Conservation (phyloP, 768 basidiomycete genomes). For the Auriscalpium microsporum region DNA sequence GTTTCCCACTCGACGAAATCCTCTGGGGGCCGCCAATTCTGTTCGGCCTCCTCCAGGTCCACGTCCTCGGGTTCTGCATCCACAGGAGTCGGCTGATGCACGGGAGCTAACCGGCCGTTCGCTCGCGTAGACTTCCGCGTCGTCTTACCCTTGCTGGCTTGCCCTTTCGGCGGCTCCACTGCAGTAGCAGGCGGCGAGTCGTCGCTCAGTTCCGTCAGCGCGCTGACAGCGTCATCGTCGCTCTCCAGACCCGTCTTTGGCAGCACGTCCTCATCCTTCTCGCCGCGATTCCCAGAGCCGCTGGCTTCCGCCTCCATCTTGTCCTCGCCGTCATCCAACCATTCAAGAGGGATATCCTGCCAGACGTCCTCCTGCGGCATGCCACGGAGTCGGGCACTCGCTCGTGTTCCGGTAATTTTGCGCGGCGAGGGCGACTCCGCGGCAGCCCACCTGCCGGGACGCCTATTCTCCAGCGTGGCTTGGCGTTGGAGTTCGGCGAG, state of each 20-base stretch:
- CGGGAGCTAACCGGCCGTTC: conserved; percentile 1
- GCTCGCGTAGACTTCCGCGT: conserved; percentile 9
- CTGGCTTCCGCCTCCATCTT: conserved; percentile 16
- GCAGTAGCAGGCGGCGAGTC: conserved; percentile 23
- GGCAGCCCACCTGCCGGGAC: conserved; percentile 7
- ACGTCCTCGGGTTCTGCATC: conserved; percentile 10
- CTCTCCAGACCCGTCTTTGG: conserved; percentile 49
- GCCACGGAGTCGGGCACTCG: conserved; percentile 60
- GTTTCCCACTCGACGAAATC: conserved; percentile 89
- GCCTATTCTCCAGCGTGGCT: conserved; percentile 23
- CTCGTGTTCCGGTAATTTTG: conserved; percentile 44
- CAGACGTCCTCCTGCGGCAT: conserved; percentile 45
- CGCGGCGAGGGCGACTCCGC: conserved; percentile 18
- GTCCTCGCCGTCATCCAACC: conserved; percentile 32
- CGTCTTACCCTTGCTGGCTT: conserved; percentile 3
- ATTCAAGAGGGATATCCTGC: conserved; percentile 75
- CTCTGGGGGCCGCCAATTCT: conserved; percentile 26
- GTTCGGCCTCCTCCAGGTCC: conserved; percentile 16
- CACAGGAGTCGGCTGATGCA: conserved; percentile 4
- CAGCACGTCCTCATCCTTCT: conserved; percentile 8
- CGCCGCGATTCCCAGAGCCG: conserved; percentile 14
- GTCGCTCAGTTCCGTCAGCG: conserved; percentile 67
- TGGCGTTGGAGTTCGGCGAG: conserved; percentile 55
- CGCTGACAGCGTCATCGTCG: conserved; percentile 57
- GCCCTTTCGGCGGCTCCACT: conserved; percentile 14